phyloP scores from a whole-genome alignment of 768 basidiomycete genomes.

The Leccinum aurantiacum region DNA sequence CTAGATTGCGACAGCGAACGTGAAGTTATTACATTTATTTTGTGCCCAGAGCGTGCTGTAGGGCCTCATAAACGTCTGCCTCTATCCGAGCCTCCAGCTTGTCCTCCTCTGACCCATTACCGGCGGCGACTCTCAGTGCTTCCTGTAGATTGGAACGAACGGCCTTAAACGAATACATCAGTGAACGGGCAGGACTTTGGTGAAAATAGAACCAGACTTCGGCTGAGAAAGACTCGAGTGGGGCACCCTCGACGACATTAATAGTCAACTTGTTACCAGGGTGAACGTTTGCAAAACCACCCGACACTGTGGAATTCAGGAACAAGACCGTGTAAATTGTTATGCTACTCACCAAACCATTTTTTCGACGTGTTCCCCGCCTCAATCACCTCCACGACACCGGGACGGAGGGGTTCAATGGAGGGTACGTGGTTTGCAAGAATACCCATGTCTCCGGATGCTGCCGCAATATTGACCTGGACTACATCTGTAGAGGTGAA shows the following conservation, averaged over 20 bases:
- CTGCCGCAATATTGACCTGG: conserved; percentile 94
- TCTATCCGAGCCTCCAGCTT: conserved; percentile 93
- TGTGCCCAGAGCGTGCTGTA: conserved; percentile 77
- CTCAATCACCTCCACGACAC: conserved; percentile 94
- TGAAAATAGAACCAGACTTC: conserved; percentile 59
- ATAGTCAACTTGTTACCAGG: conserved; percentile 96
- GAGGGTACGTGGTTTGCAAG: conserved; percentile 98
- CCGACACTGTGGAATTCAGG: conserved; percentile 64
- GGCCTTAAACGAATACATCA: conserved; percentile 53
- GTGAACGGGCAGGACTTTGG: not conserved
- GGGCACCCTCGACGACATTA: conserved; percentile 95
- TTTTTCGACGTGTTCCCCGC: conserved; percentile 77
- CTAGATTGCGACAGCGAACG: conserved; percentile 14
- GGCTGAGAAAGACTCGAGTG: conserved; percentile 83
- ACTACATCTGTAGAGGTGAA: conserved; percentile 89
- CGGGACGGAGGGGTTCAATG: conserved; percentile 93
- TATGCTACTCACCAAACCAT: conserved; percentile 82
- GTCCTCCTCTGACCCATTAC: conserved; percentile 88
- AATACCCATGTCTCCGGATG: conserved; percentile 98
- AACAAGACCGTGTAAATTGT: conserved; percentile 1
- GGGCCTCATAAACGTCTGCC: conserved; percentile 93
- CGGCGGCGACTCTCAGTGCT: conserved; percentile 75
- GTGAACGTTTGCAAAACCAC: conserved; percentile 97
- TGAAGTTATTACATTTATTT: conserved; percentile 34
- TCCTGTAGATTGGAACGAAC: conserved; percentile 88